These are phyloP conservation scores for Pugionium cornutum DNA, from an alignment of 345 rosid genomes.

Conservation along the genomic window DNA sequence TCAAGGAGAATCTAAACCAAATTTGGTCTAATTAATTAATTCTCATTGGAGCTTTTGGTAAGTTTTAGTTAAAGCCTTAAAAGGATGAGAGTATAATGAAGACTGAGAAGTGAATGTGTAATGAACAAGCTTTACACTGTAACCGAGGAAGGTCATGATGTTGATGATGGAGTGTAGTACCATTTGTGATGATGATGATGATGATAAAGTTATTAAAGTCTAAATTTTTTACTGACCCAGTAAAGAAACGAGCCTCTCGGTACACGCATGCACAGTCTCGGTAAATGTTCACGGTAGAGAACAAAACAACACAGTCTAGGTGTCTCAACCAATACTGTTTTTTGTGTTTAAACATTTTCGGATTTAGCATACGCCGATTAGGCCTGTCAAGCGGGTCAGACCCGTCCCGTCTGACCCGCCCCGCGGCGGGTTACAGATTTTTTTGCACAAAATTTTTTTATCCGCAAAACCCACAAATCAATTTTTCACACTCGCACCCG, in stretches of 20 bases:
- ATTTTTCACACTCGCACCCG: too few species aligned
- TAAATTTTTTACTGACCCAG: constrained; percentile 16
- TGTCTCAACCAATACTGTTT: too few species aligned
- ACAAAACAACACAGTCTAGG: constrained; percentile 9
- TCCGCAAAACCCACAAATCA: too few species aligned
- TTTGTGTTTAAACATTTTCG: too few species aligned
- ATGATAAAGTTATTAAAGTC: neutral
- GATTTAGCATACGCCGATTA: too few species aligned
- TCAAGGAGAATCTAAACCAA: constrained; percentile 2
- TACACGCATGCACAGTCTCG: too few species aligned
- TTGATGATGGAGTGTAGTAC: constrained; percentile 22
- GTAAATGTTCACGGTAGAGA: constrained; percentile 24
- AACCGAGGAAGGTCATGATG: constrained; percentile 22
- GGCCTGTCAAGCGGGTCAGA: too few species aligned
- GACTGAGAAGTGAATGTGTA: constrained; percentile 1
- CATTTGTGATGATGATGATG: constrained; percentile 23
- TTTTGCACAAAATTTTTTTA: too few species aligned
- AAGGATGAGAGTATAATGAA: constrained; percentile 8
- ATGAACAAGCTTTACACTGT: neutral
- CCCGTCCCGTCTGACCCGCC: too few species aligned
- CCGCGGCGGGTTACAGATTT: too few species aligned
- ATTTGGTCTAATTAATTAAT: neutral
- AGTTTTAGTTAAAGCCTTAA: constrained; percentile 1
- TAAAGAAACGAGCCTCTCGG: constrained; percentile 27
- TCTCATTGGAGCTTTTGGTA: neutral